Conservation (phyloP, 345 rosid species). For the Hypericum perforatum region DNA sequence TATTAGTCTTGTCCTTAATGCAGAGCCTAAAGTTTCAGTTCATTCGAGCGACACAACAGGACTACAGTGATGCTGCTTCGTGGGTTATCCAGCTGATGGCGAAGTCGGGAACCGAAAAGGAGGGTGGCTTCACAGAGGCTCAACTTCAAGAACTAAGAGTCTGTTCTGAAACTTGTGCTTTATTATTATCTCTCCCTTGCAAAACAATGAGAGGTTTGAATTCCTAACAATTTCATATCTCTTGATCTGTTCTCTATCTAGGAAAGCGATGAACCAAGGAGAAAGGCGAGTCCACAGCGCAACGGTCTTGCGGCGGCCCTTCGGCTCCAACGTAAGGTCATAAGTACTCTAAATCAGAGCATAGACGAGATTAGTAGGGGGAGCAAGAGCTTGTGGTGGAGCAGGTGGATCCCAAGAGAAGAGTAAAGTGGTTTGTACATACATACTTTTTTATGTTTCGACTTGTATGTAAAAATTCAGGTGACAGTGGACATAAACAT, state of each 20-base stretch:
- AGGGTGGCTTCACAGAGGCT: constrained; percentile 93
- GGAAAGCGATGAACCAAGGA: constrained; percentile 50
- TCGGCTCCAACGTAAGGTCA: constrained; percentile 62
- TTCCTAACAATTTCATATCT: not conserved
- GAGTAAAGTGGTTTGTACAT: constrained; percentile 40
- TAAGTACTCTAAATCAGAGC: constrained; percentile 57
- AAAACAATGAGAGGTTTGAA: not conserved
- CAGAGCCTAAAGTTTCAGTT: constrained; percentile 66
- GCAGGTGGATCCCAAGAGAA: constrained; percentile 89
- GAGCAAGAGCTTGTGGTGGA: constrained; percentile 87
- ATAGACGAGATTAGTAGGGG: constrained; percentile 65
- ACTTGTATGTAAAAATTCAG: constrained; percentile 15
- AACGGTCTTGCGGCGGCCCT: constrained; percentile 79
- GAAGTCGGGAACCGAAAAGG: constrained; percentile 78
- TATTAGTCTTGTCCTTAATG: constrained; percentile 67
- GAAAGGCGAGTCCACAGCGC: constrained; percentile 48
- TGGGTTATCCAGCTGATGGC: constrained; percentile 86
- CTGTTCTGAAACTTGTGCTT: constrained; percentile 16
- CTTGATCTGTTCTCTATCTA: constrained; percentile 15
- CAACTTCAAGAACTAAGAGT: constrained; percentile 79
- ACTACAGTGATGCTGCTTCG: constrained; percentile 67
- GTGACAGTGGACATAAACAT: too few species aligned
- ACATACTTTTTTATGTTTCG: not conserved
- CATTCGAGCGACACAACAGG: constrained; percentile 83
- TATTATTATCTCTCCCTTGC: not conserved